phyloP scores from a whole-genome alignment of 2,329 filamentous ascomycete species.

The Penicillium psychrosexuale region DNA sequence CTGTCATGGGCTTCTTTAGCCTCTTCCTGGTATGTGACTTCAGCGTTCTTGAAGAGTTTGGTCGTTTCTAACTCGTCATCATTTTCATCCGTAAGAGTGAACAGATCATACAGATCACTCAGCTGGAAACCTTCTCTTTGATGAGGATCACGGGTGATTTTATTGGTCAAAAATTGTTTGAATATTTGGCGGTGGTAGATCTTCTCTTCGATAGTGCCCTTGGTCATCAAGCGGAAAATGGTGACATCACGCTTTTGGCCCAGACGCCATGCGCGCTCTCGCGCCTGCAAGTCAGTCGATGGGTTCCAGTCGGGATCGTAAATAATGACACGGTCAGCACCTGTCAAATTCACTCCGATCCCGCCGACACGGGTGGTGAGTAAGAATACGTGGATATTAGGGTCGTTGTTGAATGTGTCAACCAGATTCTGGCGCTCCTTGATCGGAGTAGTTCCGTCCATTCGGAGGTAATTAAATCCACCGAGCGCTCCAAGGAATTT shows the following conservation, averaged over 20 bases:
- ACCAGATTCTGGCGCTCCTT: conserved; percentile 86
- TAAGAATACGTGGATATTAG: conserved; percentile 79
- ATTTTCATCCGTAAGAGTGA: conserved; percentile 68
- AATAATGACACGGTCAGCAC: conserved; percentile 93
- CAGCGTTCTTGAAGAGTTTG: conserved; percentile 80
- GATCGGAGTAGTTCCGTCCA: conserved; percentile 91
- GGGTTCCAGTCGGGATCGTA: conserved; percentile 99
- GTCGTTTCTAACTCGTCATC: conserved; percentile 77
- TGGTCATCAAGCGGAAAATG: conserved; percentile 96
- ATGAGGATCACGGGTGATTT: conserved; percentile 90
- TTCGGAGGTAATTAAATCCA: conserved; percentile 74
- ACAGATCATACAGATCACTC: conserved; percentile 86
- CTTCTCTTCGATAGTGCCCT: conserved; percentile 97
- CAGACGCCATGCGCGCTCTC: conserved; percentile 91
- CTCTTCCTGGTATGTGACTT: conserved; percentile 61
- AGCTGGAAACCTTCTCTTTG: conserved; percentile 88
- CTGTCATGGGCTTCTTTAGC: conserved; percentile 6
- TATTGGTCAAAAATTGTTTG: conserved; percentile 96
- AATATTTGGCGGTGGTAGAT: conserved; percentile 99
- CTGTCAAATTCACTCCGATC: conserved; percentile 88
- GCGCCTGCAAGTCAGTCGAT: conserved; percentile 90
- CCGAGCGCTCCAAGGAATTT: conserved; percentile 67
- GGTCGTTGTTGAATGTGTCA: conserved; percentile 84
- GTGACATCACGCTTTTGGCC: conserved; percentile 94
- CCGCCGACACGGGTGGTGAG: conserved; percentile 95